Base-by-base conservation (phyloP, 805 yeast species). In the Metschnikowia reukaufii region DNA sequence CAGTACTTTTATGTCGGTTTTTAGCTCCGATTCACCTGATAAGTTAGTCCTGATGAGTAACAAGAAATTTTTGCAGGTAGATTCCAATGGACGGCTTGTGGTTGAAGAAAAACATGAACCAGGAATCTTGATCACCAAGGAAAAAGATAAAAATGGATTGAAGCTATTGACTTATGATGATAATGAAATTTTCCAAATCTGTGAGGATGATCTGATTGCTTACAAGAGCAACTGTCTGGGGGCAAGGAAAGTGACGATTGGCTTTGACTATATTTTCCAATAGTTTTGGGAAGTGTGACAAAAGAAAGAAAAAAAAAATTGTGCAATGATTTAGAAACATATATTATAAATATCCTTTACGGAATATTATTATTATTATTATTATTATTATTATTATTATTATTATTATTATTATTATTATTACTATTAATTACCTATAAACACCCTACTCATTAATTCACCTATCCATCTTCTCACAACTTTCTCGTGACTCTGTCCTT, bases 401-500 rank as follows among this genome's bases (percentile, higher is more conserved):
- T n/a, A n/a, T n/a, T n/a, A n/a, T n/a, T n/a, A n/a, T n/a, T n/a
- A n/a, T n/a, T n/a, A n/a, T n/a, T n/a, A n/a, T n/a, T n/a, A n/a
- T n/a, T n/a, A n/a, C n/a, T n/a, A 13, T 25, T 25, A 9, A 25
- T 25, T 13, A 25, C 12, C 29, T 13, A 25, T 25, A 9, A 9
- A 25, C 37, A 32, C 35, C 17, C 17, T 19, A 32, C 35, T n/a
- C 35, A 32, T 32, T 32, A 32, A 32, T 32, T 15, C 15, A 19
- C 8, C 34, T 7, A 19, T n/a, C n/a, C n/a, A n/a, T n/a, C n/a
- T n/a, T n/a, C n/a, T n/a, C n/a, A 46, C 15, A 27, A 30, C n/a
- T 27, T 29, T 30, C 43, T 49, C 47, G 54, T 70, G 13, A 67
- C 63, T 38, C 50, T 61, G 48, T 70, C 58, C 48, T 60, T 64